These are phyloP conservation scores for Ichthyophthirius multifiliis DNA, from an alignment of 169 alveolate genomes.

Conservation along the genomic window DNA sequence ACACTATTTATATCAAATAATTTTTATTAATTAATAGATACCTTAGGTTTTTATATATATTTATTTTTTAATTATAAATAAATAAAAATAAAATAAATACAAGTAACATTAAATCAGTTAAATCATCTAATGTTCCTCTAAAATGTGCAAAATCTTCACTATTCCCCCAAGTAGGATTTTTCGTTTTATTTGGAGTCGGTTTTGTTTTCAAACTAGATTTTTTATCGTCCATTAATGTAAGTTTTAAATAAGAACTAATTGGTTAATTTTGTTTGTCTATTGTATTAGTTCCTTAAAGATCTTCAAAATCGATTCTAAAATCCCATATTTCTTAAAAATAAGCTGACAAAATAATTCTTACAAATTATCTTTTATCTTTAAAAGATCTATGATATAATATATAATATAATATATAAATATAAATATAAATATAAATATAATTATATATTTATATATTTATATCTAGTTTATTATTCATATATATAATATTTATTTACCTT, in stretches of 20 bases:
- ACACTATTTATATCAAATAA: not conserved
- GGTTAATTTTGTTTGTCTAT: conserved; percentile 39
- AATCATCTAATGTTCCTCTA: conserved; percentile 46
- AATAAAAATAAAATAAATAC: not conserved
- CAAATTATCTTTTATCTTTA: conserved; percentile 36
- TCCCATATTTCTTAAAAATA: conserved; percentile 75
- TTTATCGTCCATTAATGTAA: conserved; percentile 28
- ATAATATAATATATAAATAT: not conserved
- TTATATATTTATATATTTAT: too few species aligned
- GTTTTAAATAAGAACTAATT: not conserved
- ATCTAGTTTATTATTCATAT: too few species aligned
- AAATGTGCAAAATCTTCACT: conserved; percentile 18
- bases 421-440: too few species aligned
- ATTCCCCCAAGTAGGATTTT: conserved; percentile 28
- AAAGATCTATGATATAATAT: not conserved
- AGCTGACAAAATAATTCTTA: conserved; percentile 42
- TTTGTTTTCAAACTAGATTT: conserved; percentile 14
- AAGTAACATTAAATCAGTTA: conserved; percentile 16
- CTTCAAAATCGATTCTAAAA: conserved; percentile 52
- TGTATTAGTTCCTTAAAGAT: conserved; percentile 54
- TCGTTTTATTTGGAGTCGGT: not conserved
- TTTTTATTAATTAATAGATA: not conserved
- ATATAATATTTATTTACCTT: not conserved
- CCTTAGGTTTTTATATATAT: not conserved
- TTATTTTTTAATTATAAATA: not conserved